phyloP scores from a whole-genome alignment of 2,329 filamentous ascomycete genomes.

The Aspergillus calidoustus region DNA sequence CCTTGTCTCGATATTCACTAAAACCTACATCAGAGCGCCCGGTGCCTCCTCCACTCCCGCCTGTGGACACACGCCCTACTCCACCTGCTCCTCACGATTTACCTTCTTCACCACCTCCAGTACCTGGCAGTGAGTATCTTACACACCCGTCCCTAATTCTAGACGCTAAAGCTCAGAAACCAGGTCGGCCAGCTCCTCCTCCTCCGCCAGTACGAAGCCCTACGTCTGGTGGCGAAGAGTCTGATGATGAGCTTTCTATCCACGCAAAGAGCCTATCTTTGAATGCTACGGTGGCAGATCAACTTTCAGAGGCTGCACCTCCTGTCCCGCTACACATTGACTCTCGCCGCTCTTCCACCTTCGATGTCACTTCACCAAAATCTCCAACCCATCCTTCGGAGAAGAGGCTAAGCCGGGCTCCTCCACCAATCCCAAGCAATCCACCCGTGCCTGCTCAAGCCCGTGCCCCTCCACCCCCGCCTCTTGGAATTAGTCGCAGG shows the following conservation, averaged over 20 bases:
- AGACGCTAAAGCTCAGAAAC: slow-evolving; percentile 27
- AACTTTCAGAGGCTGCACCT: slow-evolving; percentile 51
- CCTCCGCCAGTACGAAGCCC: slow-evolving; percentile 50
- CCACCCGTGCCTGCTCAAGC: slow-evolving; percentile 53
- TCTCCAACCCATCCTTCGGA: slow-evolving; percentile 39
- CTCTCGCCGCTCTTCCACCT: slow-evolving; percentile 44
- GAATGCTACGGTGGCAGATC: slow-evolving; percentile 46
- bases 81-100: slow-evolving; percentile 42
- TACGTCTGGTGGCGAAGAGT: slow-evolving; percentile 77
- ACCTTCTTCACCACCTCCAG: slow-evolving; percentile 40
- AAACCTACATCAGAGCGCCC: slow-evolving; percentile 46
- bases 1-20: background rate
- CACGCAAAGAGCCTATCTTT: slow-evolving; percentile 52
- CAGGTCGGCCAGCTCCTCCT: slow-evolving; percentile 65
- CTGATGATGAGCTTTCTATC: slow-evolving; percentile 81
- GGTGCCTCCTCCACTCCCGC: slow-evolving; percentile 50
- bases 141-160: background rate
- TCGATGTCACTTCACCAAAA: slow-evolving; percentile 49
- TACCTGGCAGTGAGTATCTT: slow-evolving; percentile 60
- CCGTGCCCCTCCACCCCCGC: slow-evolving; percentile 70
- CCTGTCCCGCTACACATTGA: slow-evolving; percentile 45
- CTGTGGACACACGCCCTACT: slow-evolving; percentile 43
- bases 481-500: slow-evolving; percentile 58
- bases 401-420: slow-evolving; percentile 49
- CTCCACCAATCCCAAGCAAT: slow-evolving; percentile 45